Base-by-base conservation (phyloP, 148 eudicot species). In the Fagopyrum tataricum region DNA sequence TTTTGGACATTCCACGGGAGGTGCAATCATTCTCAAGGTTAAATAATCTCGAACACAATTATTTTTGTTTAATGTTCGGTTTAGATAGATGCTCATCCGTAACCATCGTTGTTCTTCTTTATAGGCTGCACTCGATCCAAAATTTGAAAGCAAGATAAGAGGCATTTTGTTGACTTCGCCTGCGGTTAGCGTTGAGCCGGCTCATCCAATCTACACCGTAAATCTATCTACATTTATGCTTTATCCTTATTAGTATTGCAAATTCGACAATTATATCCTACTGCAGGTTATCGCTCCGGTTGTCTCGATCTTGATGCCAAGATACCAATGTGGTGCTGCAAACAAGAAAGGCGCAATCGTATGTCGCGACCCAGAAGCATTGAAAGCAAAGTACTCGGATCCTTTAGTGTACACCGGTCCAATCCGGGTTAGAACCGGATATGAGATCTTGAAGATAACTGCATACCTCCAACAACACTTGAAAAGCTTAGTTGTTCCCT, bases 1-100 rank as follows among this genome's bases (percentile, higher is more conserved):
- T 24, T 93, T 85, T 84, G 98, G 98, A 78, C 98, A 93, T 78
- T 93, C 98, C 47, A 93, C 98, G 68, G 98, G 98, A 75, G 98
- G 94, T 40, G 91, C 98, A 44, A 90, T 93, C 48, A 85, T 87
- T 75, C 74, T 93, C 72, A 93, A 93, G 89, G 98, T 93, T 72
- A 58, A 64, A 14, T 31, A 0, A 12, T 37, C 17, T 62, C 18
- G 13, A 26, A 1, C 15, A 62, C 14, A 8, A 6, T 24, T 7
- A 20, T 21, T 8, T 56, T 20, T 56, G 64, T 8, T 5, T 53
- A n/a, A 53, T 17, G 18, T 4, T n/a, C n/a, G 6, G n/a, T 53
- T 17, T 53, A 48, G 0, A 48, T 9, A 4, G 52, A 48, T 48
- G 17, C 12, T 11, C 15, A 11, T 13, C 12, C 15, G 4, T 11